Evolutionary conservation across 106 monocot species (phyloP).

Genomic region (Dendrobium officinale): DNA sequence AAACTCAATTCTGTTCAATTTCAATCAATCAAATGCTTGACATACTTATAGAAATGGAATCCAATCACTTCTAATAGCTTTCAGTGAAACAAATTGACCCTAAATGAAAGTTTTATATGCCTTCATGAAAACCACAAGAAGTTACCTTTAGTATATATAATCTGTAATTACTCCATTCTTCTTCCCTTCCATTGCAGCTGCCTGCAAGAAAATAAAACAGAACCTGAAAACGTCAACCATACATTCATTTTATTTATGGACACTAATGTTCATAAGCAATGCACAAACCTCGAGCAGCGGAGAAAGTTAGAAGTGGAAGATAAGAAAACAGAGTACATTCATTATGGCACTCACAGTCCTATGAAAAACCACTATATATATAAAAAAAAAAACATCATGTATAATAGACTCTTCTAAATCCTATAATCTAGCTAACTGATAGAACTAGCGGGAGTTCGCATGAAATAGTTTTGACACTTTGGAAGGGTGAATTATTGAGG

Average conservation of each 20-base stretch:
- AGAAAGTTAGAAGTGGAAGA: not conserved
- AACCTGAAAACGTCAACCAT: not conserved
- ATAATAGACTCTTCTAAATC: not conserved
- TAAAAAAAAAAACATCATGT: not conserved
- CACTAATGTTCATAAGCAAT: not conserved
- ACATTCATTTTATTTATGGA: not conserved
- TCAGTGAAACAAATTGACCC: not conserved
- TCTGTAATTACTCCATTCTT: constrained; percentile 36
- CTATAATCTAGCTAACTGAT: not conserved
- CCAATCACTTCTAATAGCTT: not conserved
- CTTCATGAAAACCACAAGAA: not conserved
- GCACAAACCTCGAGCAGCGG: not conserved
- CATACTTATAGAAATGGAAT: not conserved
- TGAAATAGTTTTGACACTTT: not conserved
- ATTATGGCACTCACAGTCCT: not conserved
- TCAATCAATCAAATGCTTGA: not conserved
- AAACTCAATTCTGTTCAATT: not conserved
- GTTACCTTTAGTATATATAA: constrained; percentile 48
- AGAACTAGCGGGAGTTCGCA: not conserved
- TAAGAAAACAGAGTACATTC: not conserved
- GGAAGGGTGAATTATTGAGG: not conserved
- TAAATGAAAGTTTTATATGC: not conserved
- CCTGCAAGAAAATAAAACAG: constrained; percentile 17
- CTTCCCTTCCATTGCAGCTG: constrained; percentile 33
- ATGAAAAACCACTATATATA: not conserved